Conservation (phyloP, 2,329 filamentous ascomycete species). For the Blastomyces gilchristii region DNA sequence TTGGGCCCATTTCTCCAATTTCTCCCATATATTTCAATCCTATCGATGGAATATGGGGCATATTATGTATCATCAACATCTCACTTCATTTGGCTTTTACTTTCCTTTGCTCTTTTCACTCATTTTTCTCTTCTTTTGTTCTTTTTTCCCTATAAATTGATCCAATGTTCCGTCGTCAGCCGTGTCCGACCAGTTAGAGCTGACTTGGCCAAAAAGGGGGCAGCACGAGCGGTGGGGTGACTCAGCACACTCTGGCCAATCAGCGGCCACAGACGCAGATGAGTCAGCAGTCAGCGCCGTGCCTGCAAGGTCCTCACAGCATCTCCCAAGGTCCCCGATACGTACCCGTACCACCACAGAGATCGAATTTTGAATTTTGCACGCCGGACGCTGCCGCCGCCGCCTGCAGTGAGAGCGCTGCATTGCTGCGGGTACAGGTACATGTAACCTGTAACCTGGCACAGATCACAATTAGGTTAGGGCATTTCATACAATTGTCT, state of each 20-base stretch:
- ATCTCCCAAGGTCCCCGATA: constrained; percentile 1
- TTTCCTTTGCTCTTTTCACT: background rate
- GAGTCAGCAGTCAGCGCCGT: background rate
- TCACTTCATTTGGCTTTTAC: background rate
- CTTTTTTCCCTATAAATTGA: background rate
- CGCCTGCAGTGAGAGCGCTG: too few relatives aligned
- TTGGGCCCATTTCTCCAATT: constrained; percentile 16
- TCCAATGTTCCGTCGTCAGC: background rate
- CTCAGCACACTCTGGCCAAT: background rate
- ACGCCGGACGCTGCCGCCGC: too few relatives aligned
- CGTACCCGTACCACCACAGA: too few relatives aligned
- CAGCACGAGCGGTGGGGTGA: background rate
- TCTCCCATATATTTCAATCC: background rate
- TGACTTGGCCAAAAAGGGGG: too few relatives aligned
- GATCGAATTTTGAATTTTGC: background rate
- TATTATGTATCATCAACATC: background rate
- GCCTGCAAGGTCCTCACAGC: constrained; percentile 1
- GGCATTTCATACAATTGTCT: too few relatives aligned
- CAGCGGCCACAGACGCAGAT: background rate
- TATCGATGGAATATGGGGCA: background rate
- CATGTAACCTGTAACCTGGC: too few relatives aligned
- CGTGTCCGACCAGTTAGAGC: too few relatives aligned
- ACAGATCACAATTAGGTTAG: too few relatives aligned
- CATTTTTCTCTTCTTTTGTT: background rate
- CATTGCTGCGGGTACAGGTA: too few relatives aligned